Base-by-base conservation (phyloP, 2,329 filamentous ascomycete genomes). In the Echinosphaeria canescens region DNA sequence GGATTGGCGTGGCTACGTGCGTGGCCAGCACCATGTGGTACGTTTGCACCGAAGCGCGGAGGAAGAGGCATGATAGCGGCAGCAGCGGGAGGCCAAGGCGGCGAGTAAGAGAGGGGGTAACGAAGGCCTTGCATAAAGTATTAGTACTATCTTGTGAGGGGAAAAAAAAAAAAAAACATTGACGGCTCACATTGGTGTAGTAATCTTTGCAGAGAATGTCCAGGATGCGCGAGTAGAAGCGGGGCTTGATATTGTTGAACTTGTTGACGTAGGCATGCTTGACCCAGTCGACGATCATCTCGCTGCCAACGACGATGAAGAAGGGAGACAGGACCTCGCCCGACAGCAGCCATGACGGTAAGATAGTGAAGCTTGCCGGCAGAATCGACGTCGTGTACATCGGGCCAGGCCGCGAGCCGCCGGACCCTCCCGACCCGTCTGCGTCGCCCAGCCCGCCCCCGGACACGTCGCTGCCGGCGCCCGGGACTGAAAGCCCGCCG, bases 251-350 rank as follows among this genome's bases (percentile, higher is more conserved):
- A 39, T 91, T 92, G 57, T 98, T 98, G 55, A 98, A 98, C 44
- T 98, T 98, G 44, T 74, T 84, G 44, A 98, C 90, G 44, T 95
- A 98, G 13, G 81, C 81, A 43, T 98, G 90, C 48, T 98, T 98
- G 46, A 93, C 66, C 66, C 79, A 84, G 49, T 98, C 88, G 2
- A 98, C 88, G 7, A 92, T 53, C 73, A 93, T 93, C 50, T 98
- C 88, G 34, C 82, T 92, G 2, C 84, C 85, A 5, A 98, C 65
- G 1, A 98, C 90, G 6, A 98, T 71, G 10, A 98, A 53, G 38
- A 98, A 98, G 0, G 88, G 90, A 0, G 81, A 84, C 4, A 98
- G 55, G 0, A 98, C 76, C 43, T 93, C 84, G 8, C 79, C 81
- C 0, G 75, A 76, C 41, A 57, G 54, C 23, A 70, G 40, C 73